phyloP scores from a whole-genome alignment of 805 yeast genomes.

The Wickerhamiella domercqiae region DNA sequence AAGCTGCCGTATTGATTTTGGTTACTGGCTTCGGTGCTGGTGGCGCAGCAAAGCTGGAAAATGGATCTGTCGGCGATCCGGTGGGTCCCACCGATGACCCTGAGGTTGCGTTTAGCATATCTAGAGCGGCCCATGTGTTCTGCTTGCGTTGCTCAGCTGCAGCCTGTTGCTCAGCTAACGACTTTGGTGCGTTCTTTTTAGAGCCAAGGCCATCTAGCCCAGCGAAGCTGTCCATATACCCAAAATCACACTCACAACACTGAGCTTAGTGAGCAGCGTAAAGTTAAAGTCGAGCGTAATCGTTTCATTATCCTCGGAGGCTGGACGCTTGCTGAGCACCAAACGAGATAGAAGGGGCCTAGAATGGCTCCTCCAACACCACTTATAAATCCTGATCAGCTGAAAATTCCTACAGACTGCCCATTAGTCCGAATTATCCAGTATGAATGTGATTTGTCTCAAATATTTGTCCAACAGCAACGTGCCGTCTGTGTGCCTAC shows the following conservation, averaged over 20 bases:
- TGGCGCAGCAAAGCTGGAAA: background rate
- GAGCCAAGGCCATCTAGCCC: conserved; percentile 17
- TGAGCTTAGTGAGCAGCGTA: background rate
- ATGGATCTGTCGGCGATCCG: conserved; percentile 1
- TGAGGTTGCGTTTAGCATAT: conserved; percentile 13
- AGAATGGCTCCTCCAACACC: conserved; percentile 14
- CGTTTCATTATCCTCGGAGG: too few species aligned
- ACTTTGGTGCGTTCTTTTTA: conserved; percentile 17
- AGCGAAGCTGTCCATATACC: conserved; percentile 21
- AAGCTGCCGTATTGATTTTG: conserved; percentile 14
- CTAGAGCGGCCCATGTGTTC: conserved; percentile 19
- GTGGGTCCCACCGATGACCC: background rate
- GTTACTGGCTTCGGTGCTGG: conserved; percentile 9
- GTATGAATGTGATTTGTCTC: conserved; percentile 9
- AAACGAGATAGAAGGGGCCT: too few species aligned
- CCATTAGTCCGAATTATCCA: conserved; percentile 9
- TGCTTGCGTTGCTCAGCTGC: conserved; percentile 7
- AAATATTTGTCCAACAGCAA: background rate
- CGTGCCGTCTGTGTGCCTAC: background rate
- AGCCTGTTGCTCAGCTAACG: conserved; percentile 22
- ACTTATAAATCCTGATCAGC: conserved; percentile 5
- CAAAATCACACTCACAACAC: background rate
- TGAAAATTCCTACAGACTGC: conserved; percentile 8
- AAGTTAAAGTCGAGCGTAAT: too few species aligned
- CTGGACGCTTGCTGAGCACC: too few species aligned